Base-by-base conservation (phyloP, 2,329 filamentous ascomycete genomes). In the Colletotrichum sp. region DNA sequence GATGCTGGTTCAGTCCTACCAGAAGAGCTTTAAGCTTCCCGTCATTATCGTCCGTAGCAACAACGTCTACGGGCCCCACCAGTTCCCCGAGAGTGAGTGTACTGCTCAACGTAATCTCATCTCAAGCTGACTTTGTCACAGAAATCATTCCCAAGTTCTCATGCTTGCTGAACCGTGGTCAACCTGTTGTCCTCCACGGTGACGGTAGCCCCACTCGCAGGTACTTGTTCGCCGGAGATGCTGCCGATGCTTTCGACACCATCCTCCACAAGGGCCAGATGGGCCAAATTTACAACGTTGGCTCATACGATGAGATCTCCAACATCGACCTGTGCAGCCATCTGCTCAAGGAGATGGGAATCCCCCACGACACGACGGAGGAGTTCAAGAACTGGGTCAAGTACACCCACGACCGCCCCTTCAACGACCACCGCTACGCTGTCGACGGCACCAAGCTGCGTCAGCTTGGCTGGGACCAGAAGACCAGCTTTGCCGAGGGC, bases 1-100 rank as follows among this genome's bases (percentile, higher is more conserved):
- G 85, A 96, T 96, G 94, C 88, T 95, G 80, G 94, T 96, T n/a
- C 92, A 94, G 82, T 95, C 94, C n/a, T 97, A 96, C 82, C 90
- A 93, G 81, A 95, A 94, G 86, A 95, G 93, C 83, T 96, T 96
- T 87, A 94, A 94, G 83, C 88, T 97, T 14, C 94, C 94, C 2
- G 91, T 92, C 67, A 95, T 96, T 77, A 94, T 96, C 79, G 93
- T 96, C 32, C 90, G 94, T 65, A 94, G 94, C 82, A 96, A 96
- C 86, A 96, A 97, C 80, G 94, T 96, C 34, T 97, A 96, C 80
- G 95, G 95, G 0, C 95, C 95, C 26, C 94, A 96, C 81, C 94
- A 96, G 82, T 96, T 93, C 82, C 94, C 94, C 0, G 94, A 96
- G 85, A 96, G 94, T 96, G 85, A 84, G 93, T 80, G n/a, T 21